Base-by-base conservation (phyloP, 1,284 basidiomycete genomes). In the Tylopilus sp. region DNA sequence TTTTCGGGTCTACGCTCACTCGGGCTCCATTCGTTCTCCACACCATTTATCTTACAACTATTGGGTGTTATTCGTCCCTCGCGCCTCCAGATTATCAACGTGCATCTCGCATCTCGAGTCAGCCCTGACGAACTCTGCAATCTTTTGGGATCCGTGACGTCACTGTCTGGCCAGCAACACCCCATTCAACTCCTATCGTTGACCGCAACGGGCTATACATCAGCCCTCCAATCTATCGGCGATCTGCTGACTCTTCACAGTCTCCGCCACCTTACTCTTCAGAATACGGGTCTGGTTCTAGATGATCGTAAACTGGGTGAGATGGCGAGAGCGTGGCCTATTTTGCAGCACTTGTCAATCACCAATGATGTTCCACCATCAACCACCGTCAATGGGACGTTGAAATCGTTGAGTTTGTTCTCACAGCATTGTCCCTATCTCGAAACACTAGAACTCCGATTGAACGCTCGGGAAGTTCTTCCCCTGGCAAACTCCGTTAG, bases 251-350 rank as follows among this genome's bases (percentile, higher is more conserved):
- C 33, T 35, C 39, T 59, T 23, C 49, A 29, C 13, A 30, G 45
- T 46, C 57, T 61, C 15, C 57, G 59, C 21, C 44, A 48, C 37
- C 55, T 61, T 9, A 47, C 48, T 1, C 42, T 59, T 6, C 43
- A 39, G 12, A 59, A 58, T 11, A 45, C 36, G 4, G 57, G 57
- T 3, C 30, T 58, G 11, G 41, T 59, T 7, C 60, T 60, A 12
- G 51, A 58, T 18, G 60, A 62, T 21, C 25, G 15, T 29, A 55
- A 39, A 39, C 46, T 59, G 10, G 57, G 51, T 3, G 54, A 59
- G n/a, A 58, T 58, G 54, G 57, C 57, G 2, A 57, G 21, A 23
- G 59, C 57, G 2, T 61, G 57, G 57, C 57, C 59, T 7, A 50
- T 37, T 23, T 26, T 59, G 35, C 59, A 61, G 16, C 55, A 58